phyloP scores from a whole-genome alignment of 192 early-diverging fungal genomes.

The Entomortierella lignicola region DNA sequence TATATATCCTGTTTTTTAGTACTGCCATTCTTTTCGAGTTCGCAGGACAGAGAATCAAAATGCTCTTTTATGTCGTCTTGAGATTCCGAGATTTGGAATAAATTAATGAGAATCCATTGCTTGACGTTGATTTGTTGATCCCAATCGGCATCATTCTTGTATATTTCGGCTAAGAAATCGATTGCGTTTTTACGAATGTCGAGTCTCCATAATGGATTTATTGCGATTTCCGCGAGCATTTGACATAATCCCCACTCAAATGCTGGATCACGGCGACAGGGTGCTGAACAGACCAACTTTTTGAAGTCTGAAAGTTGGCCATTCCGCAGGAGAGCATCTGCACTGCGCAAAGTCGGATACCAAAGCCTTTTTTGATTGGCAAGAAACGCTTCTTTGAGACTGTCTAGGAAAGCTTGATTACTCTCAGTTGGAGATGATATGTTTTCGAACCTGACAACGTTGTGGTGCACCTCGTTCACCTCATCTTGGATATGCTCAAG shows the following conservation, averaged over 20 bases:
- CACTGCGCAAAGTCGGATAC: slow-evolving; percentile 3
- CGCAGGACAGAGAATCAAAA: too few species aligned
- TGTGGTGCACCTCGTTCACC: neutral
- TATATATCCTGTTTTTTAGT: too few species aligned
- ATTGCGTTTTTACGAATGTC: neutral
- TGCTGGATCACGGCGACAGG: slow-evolving; percentile 1
- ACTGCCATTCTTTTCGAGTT: too few species aligned
- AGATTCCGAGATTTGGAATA: neutral
- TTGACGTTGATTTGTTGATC: neutral
- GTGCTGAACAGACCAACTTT: neutral
- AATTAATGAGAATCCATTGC: neutral
- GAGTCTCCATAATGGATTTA: neutral
- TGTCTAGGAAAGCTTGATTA: neutral
- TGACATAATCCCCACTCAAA: slow-evolving; percentile 3
- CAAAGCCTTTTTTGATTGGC: neutral
- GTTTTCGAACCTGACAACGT: neutral
- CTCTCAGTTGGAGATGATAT: neutral
- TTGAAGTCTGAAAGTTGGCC: neutral
- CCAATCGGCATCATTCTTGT: slow-evolving; percentile 6
- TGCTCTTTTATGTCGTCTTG: too few species aligned
- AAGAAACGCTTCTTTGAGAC: neutral
- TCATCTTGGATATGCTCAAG: neutral
- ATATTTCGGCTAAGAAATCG: neutral
- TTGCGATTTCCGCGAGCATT: neutral
- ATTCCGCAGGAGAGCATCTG: neutral